These are phyloP conservation scores for Schizothecium vesticola DNA, from an alignment of 495 filamentous ascomycete genomes.

Conservation along the genomic window DNA sequence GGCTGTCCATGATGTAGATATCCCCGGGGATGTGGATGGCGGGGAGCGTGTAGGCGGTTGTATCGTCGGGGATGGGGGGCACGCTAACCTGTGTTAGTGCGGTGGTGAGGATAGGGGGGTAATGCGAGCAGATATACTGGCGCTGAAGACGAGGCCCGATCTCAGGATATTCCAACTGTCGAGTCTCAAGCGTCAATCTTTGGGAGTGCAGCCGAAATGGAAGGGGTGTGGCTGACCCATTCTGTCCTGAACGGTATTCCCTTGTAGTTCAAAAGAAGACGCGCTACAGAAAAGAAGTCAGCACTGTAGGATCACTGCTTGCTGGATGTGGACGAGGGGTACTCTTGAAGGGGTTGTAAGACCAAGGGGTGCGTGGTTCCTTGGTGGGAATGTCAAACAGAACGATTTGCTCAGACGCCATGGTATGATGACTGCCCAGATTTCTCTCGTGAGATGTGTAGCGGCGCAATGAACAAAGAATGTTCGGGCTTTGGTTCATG, in stretches of 20 bases:
- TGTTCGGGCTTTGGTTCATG: neutral
- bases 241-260: neutral
- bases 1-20: neutral
- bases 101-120: neutral
- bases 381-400: neutral
- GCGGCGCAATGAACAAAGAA: neutral
- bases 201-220: neutral
- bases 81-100: neutral
- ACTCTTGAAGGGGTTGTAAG: neutral
- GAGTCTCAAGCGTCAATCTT: neutral
- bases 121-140: neutral
- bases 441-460: neutral
- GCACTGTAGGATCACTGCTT: neutral
- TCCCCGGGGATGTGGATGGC: neutral
- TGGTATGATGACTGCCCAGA: neutral
- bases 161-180: neutral
- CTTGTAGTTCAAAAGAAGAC: neutral
- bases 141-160: neutral
- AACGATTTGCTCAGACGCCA: neutral
- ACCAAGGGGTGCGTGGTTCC: neutral
- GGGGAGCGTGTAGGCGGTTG: neutral
- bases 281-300: neutral
- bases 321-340: neutral
- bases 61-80: neutral
- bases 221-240: neutral